Conservation (phyloP, 768 basidiomycete species). For the Mrakia hoshinonis region DNA sequence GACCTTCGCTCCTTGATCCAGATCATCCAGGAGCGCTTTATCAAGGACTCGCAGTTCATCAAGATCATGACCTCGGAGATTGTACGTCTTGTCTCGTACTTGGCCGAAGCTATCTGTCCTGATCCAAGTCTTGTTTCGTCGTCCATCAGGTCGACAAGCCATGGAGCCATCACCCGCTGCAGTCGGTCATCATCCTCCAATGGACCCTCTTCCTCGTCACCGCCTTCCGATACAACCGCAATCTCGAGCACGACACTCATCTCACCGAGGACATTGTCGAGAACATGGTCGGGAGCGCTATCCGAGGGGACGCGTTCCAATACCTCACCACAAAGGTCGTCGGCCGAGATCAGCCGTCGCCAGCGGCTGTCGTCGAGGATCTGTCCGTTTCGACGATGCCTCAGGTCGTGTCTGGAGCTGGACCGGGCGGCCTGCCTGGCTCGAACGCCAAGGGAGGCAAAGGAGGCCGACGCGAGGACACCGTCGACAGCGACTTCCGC, state of each 20-base stretch:
- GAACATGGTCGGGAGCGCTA: constrained; percentile 68
- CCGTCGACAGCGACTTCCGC: constrained; percentile 47
- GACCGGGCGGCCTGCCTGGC: neutral
- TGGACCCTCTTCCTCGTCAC: constrained; percentile 82
- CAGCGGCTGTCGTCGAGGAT: neutral
- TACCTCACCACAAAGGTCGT: constrained; percentile 59
- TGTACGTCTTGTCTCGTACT: neutral
- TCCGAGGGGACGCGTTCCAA: constrained; percentile 70
- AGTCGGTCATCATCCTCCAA: constrained; percentile 65
- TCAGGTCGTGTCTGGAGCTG: neutral
- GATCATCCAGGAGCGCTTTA: constrained; percentile 27
- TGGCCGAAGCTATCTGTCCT: constrained; percentile 23
- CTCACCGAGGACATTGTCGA: constrained; percentile 63
- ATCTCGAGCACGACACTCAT: constrained; percentile 59
- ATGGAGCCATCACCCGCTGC: constrained; percentile 65
- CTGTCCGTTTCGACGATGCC: constrained; percentile 31
- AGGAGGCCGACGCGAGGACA: neutral
- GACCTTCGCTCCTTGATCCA: neutral
- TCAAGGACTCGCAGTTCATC: constrained; percentile 28
- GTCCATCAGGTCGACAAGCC: constrained; percentile 28
- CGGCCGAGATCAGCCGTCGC: constrained; percentile 46
- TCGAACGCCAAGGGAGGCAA: neutral
- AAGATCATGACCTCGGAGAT: constrained; percentile 28
- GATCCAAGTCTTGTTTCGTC: constrained; percentile 40
- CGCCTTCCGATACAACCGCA: constrained; percentile 58